These are phyloP conservation scores for Leptosphaerulina australis DNA, from an alignment of 2,329 filamentous ascomycete species.

Conservation along the genomic window DNA sequence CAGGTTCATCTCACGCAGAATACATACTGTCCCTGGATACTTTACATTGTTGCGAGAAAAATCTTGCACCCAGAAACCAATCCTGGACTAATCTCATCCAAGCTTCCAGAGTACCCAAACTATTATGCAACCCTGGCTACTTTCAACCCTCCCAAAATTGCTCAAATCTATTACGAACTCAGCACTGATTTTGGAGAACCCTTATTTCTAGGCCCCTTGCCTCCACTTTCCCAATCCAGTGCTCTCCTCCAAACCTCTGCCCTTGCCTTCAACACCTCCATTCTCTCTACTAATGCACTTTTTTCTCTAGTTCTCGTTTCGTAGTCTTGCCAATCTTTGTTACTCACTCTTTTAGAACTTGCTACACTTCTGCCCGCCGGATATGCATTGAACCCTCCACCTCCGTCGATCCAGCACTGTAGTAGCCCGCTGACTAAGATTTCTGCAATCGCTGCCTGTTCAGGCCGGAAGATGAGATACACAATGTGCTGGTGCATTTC, in stretches of 20 bases:
- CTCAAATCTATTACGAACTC: background rate
- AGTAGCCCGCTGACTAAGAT: constrained; percentile 39
- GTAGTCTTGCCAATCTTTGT: constrained; percentile 23
- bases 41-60: too few species aligned
- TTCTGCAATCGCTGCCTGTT: constrained; percentile 36
- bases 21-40: too few species aligned
- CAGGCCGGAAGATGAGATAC: constrained; percentile 33
- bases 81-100: too few species aligned
- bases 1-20: too few species aligned
- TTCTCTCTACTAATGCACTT: constrained; percentile 18
- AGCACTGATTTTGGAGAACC: background rate
- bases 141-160: too few species aligned
- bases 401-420: constrained; percentile 36
- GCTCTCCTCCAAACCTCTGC: constrained; percentile 29
- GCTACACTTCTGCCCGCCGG: constrained; percentile 35
- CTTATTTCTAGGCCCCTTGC: constrained; percentile 3
- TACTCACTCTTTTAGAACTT: constrained; percentile 22
- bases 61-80: too few species aligned
- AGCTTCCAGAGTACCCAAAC: too few species aligned
- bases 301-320: constrained; percentile 18
- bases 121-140: too few species aligned
- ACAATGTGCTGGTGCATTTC: constrained; percentile 37
- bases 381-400: constrained; percentile 39
- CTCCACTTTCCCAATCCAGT: constrained; percentile 20
- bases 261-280: constrained; percentile 22